Percentiles rank a stretch among this genome's conserved stretches.
Conservation (phyloP, 768 basidiomycete species). For the Lactarius tabidus region DNA sequence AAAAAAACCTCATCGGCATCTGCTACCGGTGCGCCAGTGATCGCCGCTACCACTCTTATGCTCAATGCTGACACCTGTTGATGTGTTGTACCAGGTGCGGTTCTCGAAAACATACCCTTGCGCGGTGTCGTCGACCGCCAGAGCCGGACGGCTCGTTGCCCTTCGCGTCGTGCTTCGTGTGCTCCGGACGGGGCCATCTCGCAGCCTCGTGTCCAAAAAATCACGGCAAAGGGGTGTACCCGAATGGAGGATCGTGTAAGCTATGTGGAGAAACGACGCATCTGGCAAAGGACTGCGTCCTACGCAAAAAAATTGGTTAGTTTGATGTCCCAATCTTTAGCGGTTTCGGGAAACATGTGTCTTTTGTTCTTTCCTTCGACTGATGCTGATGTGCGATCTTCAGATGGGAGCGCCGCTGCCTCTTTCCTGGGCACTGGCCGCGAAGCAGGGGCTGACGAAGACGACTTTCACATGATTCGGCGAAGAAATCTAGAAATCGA, state of each 20-base stretch:
- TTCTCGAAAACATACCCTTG: conserved; percentile 70
- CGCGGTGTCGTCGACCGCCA: conserved; percentile 65
- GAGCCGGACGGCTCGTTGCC: conserved; percentile 69
- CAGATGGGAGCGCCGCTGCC: conserved; percentile 39
- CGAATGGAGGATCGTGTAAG: conserved; percentile 88
- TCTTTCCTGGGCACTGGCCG: conserved; percentile 45
- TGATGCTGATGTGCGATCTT: neutral
- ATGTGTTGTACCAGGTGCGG: conserved; percentile 57
- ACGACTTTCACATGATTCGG: conserved; percentile 85
- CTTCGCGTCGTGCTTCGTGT: conserved; percentile 91
- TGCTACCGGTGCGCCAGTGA: conserved; percentile 32
- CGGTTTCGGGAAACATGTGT: neutral
- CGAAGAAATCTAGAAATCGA: conserved; percentile 59
- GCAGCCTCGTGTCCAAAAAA: conserved; percentile 82
- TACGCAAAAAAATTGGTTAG: conserved; percentile 47
- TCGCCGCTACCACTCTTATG: neutral
- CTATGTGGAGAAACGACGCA: conserved; percentile 83
- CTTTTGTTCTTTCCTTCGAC: neutral
- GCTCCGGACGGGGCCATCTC: conserved; percentile 78
- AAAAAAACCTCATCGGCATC: conserved; percentile 67
- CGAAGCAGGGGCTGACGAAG: conserved; percentile 83
- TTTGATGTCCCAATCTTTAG: neutral
- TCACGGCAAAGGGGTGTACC: conserved; percentile 76
- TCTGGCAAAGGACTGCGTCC: conserved; percentile 76
- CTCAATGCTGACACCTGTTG: neutral